Conservation (phyloP, 208 protist species). For the Porcisia deanei region DNA sequence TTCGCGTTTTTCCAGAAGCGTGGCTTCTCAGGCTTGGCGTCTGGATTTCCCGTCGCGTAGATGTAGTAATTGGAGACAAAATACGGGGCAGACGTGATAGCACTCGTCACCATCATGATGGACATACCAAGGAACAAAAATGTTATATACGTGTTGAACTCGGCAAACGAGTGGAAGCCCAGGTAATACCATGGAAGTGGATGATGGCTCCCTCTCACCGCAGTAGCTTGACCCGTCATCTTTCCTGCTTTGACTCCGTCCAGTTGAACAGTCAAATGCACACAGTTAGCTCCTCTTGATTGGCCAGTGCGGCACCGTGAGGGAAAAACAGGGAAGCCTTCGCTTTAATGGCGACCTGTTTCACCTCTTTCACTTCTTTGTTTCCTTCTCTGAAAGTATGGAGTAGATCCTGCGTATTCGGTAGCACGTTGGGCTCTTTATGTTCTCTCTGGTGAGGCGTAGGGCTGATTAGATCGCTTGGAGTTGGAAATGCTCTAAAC, state of each 20-base stretch:
- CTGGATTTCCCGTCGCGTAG: conserved; percentile 54
- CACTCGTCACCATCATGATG: conserved; percentile 85
- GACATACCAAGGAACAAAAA: conserved; percentile 86
- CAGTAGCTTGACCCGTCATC: conserved; percentile 10
- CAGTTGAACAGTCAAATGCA: not conserved
- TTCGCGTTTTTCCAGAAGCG: conserved; percentile 78
- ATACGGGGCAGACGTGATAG: conserved; percentile 75
- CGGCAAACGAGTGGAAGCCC: conserved; percentile 57
- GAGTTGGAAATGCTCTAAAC: not conserved
- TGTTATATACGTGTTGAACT: conserved; percentile 78
- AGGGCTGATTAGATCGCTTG: not conserved
- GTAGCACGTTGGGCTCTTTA: not conserved
- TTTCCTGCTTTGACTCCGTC: not conserved
- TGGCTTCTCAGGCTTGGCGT: conserved; percentile 40
- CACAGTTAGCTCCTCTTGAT: not conserved
- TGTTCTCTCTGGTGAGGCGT: not conserved
- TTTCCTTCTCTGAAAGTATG: not conserved
- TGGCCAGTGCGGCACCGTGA: not conserved
- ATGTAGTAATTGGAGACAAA: conserved; percentile 83
- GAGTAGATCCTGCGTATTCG: not conserved
- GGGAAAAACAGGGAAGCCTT: not conserved
- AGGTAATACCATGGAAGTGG: conserved; percentile 35
- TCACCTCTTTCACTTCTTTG: not conserved
- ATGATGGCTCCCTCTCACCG: not conserved
- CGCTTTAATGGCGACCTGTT: not conserved